These are phyloP conservation scores for Elaphomyces granulatus DNA, from an alignment of 495 filamentous ascomycete genomes.

Conservation along the genomic window DNA sequence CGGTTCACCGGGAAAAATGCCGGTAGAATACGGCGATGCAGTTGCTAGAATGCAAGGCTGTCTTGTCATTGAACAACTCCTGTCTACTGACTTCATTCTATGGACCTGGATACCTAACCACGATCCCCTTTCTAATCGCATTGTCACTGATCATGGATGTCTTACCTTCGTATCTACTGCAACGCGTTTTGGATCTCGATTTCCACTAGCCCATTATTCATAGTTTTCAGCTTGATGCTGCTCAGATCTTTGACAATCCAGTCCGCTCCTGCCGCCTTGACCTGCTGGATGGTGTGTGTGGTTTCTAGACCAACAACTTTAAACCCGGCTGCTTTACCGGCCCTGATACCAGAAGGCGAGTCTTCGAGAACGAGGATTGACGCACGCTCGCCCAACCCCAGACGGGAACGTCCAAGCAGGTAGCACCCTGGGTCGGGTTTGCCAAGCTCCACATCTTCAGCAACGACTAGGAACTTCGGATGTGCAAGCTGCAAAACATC, in stretches of 20 bases:
- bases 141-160: background rate
- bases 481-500: slow-evolving; percentile 57
- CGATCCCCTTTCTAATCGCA: background rate
- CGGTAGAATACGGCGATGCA: background rate
- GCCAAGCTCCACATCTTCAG: slow-evolving; percentile 71
- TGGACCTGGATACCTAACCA: background rate
- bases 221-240: slow-evolving; percentile 46
- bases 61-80: background rate
- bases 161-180: slow-evolving; percentile 13
- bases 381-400: slow-evolving; percentile 33
- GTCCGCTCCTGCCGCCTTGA: slow-evolving; percentile 62
- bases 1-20: background rate
- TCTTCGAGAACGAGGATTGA: slow-evolving; percentile 78
- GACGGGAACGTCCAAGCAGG: slow-evolving; percentile 46
- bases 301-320: slow-evolving; percentile 78
- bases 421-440: slow-evolving; percentile 86
- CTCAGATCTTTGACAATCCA: slow-evolving; percentile 75
- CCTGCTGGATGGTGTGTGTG: slow-evolving; percentile 59
- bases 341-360: slow-evolving; percentile 75
- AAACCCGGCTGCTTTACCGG: slow-evolving; percentile 83
- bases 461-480: slow-evolving; percentile 62
- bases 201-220: slow-evolving; percentile 37
- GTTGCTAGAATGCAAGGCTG: background rate
- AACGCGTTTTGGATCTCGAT: slow-evolving; percentile 37
- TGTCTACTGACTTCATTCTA: background rate